Evolutionary conservation across 208 protist species (phyloP).

Genomic region (Crithidia thermophila): DNA sequence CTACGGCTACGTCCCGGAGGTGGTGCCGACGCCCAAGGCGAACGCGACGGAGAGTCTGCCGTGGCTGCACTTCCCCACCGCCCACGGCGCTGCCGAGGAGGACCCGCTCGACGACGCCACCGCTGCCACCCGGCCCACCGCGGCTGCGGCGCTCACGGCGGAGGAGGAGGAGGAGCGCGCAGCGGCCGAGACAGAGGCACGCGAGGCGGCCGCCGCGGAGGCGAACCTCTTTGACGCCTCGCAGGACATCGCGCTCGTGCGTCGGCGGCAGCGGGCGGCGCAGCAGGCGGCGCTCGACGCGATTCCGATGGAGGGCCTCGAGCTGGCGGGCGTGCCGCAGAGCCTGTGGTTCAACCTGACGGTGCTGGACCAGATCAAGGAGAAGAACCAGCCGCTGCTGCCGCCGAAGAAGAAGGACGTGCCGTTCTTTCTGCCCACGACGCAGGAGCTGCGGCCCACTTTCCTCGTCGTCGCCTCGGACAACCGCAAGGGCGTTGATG

Average conservation of each 20-base stretch:
- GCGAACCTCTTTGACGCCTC: conserved; percentile 70
- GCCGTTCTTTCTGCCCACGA: conserved; percentile 91
- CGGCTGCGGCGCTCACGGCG: conserved; percentile 12
- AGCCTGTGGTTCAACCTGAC: conserved; percentile 84
- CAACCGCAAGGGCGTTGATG: conserved; percentile 12
- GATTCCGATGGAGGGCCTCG: conserved; percentile 63
- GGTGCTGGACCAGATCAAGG: conserved; percentile 87
- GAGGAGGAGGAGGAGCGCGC: conserved; percentile 28
- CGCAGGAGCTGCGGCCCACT: conserved; percentile 80
- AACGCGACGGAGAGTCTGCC: conserved; percentile 51
- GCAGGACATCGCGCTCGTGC: conserved; percentile 62
- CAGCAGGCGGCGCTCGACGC: conserved; percentile 51
- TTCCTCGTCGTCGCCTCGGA: conserved; percentile 75
- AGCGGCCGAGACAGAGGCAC: conserved; percentile 27
- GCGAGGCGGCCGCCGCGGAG: conserved; percentile 35
- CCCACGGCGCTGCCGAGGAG: conserved; percentile 62
- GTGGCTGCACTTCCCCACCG: conserved; percentile 79
- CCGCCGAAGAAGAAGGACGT: conserved; percentile 92
- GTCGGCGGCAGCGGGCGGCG: conserved; percentile 37
- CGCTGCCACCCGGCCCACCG: neutral
- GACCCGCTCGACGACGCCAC: conserved; percentile 24
- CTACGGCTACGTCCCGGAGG: conserved; percentile 88
- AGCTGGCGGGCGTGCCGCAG: conserved; percentile 69
- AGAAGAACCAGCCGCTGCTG: conserved; percentile 89
- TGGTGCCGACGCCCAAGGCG: conserved; percentile 53